Base-by-base conservation (phyloP, 352 stramenopile species). In the Pelagophyceae sp. region DNA sequence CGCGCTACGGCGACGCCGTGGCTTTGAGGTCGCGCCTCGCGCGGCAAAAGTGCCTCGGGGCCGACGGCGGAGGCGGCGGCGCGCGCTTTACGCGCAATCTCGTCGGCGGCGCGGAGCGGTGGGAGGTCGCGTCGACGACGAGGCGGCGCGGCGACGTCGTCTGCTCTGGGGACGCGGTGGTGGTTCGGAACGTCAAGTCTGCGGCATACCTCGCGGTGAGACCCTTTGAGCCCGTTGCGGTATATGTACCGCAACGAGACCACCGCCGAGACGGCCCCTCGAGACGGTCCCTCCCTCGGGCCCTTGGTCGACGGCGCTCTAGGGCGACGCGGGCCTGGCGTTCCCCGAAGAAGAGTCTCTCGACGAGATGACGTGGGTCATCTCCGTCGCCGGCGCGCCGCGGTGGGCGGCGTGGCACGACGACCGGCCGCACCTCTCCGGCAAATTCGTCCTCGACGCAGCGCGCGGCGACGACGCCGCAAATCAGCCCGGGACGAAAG, bases 401-500 rank as follows among this genome's bases (percentile, higher is more conserved):
- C 64, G 29, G 15, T 72, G 64, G 64, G 11, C 64, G 64, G 3
- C 15, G 32, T 72, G 64, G 64, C 64, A 51, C 64, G 64, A 72
- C 64, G 64, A 72, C 64, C 64, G 64, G 31, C 64, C 64, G 6
- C 40, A 45, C 64, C 64, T 72, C 32, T 72, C 64, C 5, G 64
- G 64, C 6, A n/a, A 3, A 19, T 72, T 72, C 35, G 64, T 38
- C 64, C 15, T 35, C 25, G 25, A 35, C 25, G 11, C 11, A 32
- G 35, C 3, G 11, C 64, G 64, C 3, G 64, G 20, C 15, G 64
- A 29, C 31, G 35, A 38, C 32, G 64, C 40, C 35, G 11, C 45
- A 23, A 54, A 54, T 23, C 45, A 54, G 11, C 45, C 11, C 11
- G 32, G 6, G 32, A 27, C 60, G 60, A 27, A 67, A 19, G 64